Base-by-base conservation (phyloP, 352 stramenopile genomes). In the Elongisporangium undulatum region DNA sequence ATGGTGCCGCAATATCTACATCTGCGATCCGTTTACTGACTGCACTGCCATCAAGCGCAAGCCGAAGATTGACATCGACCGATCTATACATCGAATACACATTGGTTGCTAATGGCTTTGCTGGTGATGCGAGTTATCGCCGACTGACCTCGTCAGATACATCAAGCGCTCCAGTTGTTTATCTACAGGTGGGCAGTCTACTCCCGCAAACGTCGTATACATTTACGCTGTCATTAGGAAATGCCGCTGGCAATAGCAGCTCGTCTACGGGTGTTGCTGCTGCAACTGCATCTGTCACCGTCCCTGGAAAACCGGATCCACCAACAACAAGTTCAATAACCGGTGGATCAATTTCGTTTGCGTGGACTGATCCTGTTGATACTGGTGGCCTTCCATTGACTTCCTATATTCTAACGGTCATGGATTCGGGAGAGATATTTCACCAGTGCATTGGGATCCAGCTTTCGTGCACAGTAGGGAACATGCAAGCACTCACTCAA, bases 291-390 rank as follows among this genome's bases (percentile, higher is more conserved):
- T 22, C 61, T 4, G 62, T 67, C 5, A 70, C 62, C 8, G 54
- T 61, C 0, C 79, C 79, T 0, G 73, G 51, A 3, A 53, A 50
- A 15, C 75, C 77, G 3, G 58, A 71, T 3, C 20, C 66, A 10
- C 79, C 77, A 0, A 67, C 8, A 4, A 34, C 62, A 0, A 53
- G 26, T 12, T 7, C 9, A 0, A 61, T 71, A 7, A 87, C 77
- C 1, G 79, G 79, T 6, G 79, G 79, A 2, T 66, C 79, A 0
- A 62, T 86, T 50, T 54, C 50, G 7, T 21, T 89, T 1, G 38
- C 16, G 2, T 89, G 79, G 79, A 50, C 22, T 0, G 71, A 84
- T 26, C 77, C 79, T 0, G 63, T 89, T 0, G 79, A 89, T 29
- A 82, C 68, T 0, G 79, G 79, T 9, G 79, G 79, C 9, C 41